Percentiles rank a stretch among this genome's conserved stretches.
phyloP scores from a whole-genome alignment of 2,329 filamentous ascomycete species.

The Pyricularia grisea region DNA sequence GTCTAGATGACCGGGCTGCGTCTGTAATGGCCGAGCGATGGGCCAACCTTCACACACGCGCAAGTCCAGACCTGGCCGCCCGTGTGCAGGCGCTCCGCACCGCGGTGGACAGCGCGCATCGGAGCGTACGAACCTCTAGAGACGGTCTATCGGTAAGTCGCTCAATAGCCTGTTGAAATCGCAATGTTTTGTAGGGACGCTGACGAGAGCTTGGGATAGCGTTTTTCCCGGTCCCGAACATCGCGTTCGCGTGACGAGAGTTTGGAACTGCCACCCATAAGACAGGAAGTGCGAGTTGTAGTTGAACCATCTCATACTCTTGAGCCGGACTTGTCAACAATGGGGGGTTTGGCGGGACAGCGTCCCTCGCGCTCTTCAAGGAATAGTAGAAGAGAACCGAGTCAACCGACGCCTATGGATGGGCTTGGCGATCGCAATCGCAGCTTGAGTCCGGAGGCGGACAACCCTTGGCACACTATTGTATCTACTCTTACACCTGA shows the following conservation, averaged over 20 bases:
- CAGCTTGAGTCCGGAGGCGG: constrained; percentile 65
- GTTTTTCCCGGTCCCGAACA: neutral
- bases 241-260: neutral
- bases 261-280: neutral
- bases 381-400: neutral
- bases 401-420: constrained; percentile 34
- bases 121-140: neutral
- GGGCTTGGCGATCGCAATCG: constrained; percentile 78
- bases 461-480: constrained; percentile 69
- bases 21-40: constrained; percentile 15
- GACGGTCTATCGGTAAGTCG: neutral
- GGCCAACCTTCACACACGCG: constrained; percentile 16
- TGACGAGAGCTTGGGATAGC: neutral
- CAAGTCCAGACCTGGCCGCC: constrained; percentile 9
- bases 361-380: neutral
- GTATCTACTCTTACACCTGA: constrained; percentile 74
- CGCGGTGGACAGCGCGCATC: neutral
- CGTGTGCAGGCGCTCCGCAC: neutral
- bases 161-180: neutral
- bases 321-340: neutral
- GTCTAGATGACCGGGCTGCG: constrained; percentile 12
- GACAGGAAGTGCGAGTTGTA: neutral
- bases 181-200: neutral
- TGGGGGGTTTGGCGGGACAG: constrained; percentile 1
- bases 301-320: neutral